Base-by-base conservation (phyloP, 805 yeast genomes). In the Candida ovalis region DNA sequence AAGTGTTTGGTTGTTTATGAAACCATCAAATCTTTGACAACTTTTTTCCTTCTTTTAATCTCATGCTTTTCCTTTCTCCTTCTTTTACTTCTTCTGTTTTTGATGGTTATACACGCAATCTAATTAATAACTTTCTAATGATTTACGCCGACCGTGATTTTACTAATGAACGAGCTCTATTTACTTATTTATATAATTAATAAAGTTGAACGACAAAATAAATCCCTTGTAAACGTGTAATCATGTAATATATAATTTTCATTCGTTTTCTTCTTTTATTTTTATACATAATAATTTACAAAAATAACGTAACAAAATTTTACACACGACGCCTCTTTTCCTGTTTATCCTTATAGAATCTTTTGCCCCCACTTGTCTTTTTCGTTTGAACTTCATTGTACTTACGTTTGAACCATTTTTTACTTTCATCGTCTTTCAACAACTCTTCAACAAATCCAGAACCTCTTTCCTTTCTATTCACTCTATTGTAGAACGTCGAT, bases 391-490 rank as follows among this genome's bases (percentile, higher is more conserved):
- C 88, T 61, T 89, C 96, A 30, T 70, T 64, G 63, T 86, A 92
- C 68, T 86, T 87, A 57, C 90, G 80, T 75, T 86, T 87, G 77
- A 90, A 91, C 71, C 90, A 92, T 53, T 78, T 76, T 56, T 78
- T 78, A 2, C 88, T 72, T 38, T 80, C 81, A 43, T 74, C 76
- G 62, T 89, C 96, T 47, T 84, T 78, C 71, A 94, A 72, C 38
- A 94, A 74, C 64, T 91, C 95, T 50, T 87, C 94, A 36, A 91
- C 83, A 56, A 94, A 75, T 1, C 92, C 86, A 49, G 74, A 74
- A 50, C 90, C 89, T 56, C 96, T 80, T 57, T 86, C 82, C 59
- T 79, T 86, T 55, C 81, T 80, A 46, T 80, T 75, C 54, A 92
- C 57, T 52, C 95, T 74, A 35, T 83, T 78, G 69, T 75, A 88